Base-by-base conservation (phyloP, 441 rosid genomes). In the Adansonia madagascariensis region DNA sequence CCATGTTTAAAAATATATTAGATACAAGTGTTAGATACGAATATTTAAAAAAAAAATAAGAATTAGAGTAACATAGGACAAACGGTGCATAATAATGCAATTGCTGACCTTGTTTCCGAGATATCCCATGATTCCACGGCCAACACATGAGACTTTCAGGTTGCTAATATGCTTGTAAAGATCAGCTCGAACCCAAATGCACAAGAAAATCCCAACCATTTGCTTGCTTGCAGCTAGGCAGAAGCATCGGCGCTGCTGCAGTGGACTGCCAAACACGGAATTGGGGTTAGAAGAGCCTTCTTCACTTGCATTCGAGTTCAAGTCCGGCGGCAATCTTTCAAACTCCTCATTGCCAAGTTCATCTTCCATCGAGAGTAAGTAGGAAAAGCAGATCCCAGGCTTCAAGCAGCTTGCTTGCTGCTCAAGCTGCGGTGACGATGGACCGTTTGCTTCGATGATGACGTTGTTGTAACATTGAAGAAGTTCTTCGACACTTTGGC, bases 41-140 rank as follows among this genome's bases (percentile, higher is more conserved):
- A 35, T 35, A 35, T 35, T 35, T 35, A 1, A 24, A 35, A 35
- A 35, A 35, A 35, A 35, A 35, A 35, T 35, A 35, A 35, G 41
- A 2, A 4, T 35, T 4, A 2, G 3, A 35, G 4, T 2, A 35
- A 35, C 4, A 35, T 35, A 35, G 4, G 56, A 20, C 12, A 35
- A 35, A 12, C 43, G 31, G 66, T 20, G 6, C 14, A 22, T 9
- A 15, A 31, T 12, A 46, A 11, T 69, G 43, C 56, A 71, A 57
- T 49, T 11, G 46, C 84, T 57, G 9, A 91, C 99, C 97, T 95
- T 95, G 62, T 95, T 95, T 61, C 99, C 99, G 49, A 95, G 97
- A 78, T 89, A 93, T 17, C 98, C 98, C 99, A 95, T 93, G 67
- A 95, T 86, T 68, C 99, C 99, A 78, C 98, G 90, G 15, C 98